phyloP scores from a whole-genome alignment of 345 rosid species.

The Eucalyptus pumila region DNA sequence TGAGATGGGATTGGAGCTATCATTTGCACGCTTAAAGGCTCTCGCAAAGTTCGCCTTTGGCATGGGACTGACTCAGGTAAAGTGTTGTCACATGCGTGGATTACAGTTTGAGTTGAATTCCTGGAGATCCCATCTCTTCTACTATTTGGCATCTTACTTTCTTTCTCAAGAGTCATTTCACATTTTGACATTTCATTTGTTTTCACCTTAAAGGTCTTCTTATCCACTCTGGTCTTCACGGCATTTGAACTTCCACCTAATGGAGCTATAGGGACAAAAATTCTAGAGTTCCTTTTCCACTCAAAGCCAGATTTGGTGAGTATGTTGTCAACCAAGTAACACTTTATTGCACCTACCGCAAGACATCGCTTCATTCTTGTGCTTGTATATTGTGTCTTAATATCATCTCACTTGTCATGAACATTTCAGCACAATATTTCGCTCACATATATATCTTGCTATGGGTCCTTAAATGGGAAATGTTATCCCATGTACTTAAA shows the following conservation, averaged over 20 bases:
- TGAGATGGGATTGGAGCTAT: slow-evolving; percentile 99
- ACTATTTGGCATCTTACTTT: neutral
- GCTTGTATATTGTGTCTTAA: neutral
- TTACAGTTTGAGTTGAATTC: neutral
- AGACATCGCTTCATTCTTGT: neutral
- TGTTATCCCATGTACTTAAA: neutral
- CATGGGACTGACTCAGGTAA: slow-evolving; percentile 95
- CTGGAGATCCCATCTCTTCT: neutral
- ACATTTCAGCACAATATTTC: neutral
- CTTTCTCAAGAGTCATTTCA: neutral
- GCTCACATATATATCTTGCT: neutral
- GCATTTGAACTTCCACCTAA: slow-evolving; percentile 99
- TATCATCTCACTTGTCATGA: neutral
- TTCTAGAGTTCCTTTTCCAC: slow-evolving; percentile 85
- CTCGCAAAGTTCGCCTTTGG: slow-evolving; percentile 96
- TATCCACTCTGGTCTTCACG: slow-evolving; percentile 89
- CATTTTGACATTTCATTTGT: neutral
- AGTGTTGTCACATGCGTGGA: neutral
- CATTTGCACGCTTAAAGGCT: slow-evolving; percentile 91
- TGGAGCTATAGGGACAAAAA: slow-evolving; percentile 83
- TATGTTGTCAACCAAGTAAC: neutral
- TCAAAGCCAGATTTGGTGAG: slow-evolving; percentile 87
- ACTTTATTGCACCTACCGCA: neutral
- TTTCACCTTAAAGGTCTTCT: slow-evolving; percentile 52
- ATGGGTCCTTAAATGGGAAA: neutral